Base-by-base conservation (phyloP, 768 basidiomycete species). In the Hygrophorus russula region DNA sequence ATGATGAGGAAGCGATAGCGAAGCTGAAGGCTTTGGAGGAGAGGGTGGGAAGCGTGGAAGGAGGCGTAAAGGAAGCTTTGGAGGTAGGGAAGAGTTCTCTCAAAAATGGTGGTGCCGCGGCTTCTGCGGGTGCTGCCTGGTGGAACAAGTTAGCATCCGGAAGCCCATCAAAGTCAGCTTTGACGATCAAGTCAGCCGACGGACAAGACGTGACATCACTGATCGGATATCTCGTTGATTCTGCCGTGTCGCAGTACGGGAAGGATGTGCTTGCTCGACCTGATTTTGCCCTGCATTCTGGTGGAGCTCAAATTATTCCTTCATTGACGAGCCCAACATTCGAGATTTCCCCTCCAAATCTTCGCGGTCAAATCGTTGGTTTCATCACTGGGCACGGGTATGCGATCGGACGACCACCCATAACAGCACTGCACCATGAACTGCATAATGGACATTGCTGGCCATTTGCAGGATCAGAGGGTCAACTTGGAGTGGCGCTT, bases 381-480 rank as follows among this genome's bases (percentile, higher is more conserved):
- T 61, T 75, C 46, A 51, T 86, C 53, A 79, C 80, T 0, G 82
- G 82, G 29, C 67, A 68, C 35, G 76, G 74, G 14, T 69, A 70
- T 50, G 68, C 77, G 33, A 60, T 79, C 35, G 92, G 89, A n/a
- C 76, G 80, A 12, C 76, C 88, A 1, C 92, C 94, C 0, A 76
- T 90, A 39, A 83, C 76, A 0, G 89, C 88, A 2, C 68, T 99
- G n/a, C 84, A 94, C 54, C 82, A 87, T 46, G 89, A 96, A 48
- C 66, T 70, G 19, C 74, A 82, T 44, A 78, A 78, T 28, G 94
- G 96, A 2, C 73, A 82, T 44, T 99, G 94, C 62, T 99, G 94
- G 92, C 88, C 94, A 1, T 90, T 98, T 64, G 65, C 64, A 4
- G 93, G 93, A 0, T 53, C 68, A 13, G 59, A 73, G 38, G 94